Base-by-base conservation (phyloP, 1,139 yeast genomes). In the Suhomyces atakaporum region DNA sequence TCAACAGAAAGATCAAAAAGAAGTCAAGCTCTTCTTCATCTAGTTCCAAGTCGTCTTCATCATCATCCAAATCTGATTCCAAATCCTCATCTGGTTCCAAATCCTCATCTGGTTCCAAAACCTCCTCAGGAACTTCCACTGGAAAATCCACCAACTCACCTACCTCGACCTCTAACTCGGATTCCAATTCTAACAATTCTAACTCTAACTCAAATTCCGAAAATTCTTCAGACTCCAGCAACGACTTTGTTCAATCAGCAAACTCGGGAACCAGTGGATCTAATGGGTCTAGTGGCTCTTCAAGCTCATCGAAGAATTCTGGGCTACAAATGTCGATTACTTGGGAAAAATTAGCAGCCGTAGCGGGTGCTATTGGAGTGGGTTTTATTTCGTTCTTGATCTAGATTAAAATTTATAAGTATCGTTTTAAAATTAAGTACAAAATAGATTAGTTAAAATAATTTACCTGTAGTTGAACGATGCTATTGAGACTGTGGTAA, bases 1-100 rank as follows among this genome's bases (percentile, higher is more conserved):
- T 78, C 38, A 74, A 84, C 56, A 81, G 83, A 29, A 64, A 72
- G 40, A 68, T 69, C 43, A 63, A 63, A 25, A 33, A 32, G 16
- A 21, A 39, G 13, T 14, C 33, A 2, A 21, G 38, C 4, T 33
- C 42, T 4, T 32, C 38, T 10, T 30, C 43, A 11, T 37, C 42
- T 2, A n/a, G n/a, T n/a, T n/a, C n/a, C n/a, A n/a, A n/a, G n/a
- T 31, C 41, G 8, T 32, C 40, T 2, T 33, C 38, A 3, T 28
- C 40, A 2, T 29, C 35, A 3, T 34, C 44, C 15, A 25, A 41
- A 3, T 24, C 34, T 12, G 22, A 42, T 9, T 29, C 44, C 18
- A 28, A 29, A 16, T 27, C 38, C 16, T 34, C 31, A 12, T 39
- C 49, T 18, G 19, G 35, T 7, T 25, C 45, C n/a, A 10, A 21